These are phyloP conservation scores for Amanita pseudoporphyria DNA, from an alignment of 768 basidiomycete species.

Conservation along the genomic window DNA sequence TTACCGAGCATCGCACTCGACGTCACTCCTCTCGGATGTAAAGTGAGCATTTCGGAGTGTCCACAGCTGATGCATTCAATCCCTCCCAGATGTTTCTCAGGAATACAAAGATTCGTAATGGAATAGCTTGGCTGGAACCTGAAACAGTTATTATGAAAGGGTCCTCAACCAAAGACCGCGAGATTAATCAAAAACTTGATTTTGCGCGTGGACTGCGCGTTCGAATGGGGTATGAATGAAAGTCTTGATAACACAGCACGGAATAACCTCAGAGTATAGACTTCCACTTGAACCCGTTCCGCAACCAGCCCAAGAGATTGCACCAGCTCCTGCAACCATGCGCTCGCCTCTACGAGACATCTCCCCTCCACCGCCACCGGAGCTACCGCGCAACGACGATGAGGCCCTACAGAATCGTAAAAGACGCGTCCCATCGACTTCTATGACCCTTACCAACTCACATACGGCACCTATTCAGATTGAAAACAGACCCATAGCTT, in stretches of 20 bases:
- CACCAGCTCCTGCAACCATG: constrained; percentile 8
- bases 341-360: constrained; percentile 21
- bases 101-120: constrained; percentile 56
- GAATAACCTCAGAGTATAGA: constrained; percentile 3
- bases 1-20: constrained; percentile 62
- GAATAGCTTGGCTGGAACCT: constrained; percentile 73
- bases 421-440: constrained; percentile 10
- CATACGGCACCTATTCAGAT: background rate
- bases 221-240: constrained; percentile 56
- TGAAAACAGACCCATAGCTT: constrained; percentile 1
- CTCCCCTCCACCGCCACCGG: constrained; percentile 12
- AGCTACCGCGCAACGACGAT: constrained; percentile 8
- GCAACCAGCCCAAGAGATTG: constrained; percentile 13
- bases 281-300: constrained; percentile 15
- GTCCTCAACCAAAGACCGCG: constrained; percentile 54
- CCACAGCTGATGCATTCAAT: background rate
- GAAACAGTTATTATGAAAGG: constrained; percentile 50
- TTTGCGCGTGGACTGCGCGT: constrained; percentile 53
- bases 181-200: constrained; percentile 42
- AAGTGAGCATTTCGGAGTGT: constrained; percentile 35
- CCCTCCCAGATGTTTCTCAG: constrained; percentile 53
- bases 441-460: background rate
- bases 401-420: constrained; percentile 8
- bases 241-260: background rate
- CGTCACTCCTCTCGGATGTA: constrained; percentile 72